These are phyloP conservation scores for Francoa sonchifolia DNA, from an alignment of 441 rosid genomes.

Conservation along the genomic window DNA sequence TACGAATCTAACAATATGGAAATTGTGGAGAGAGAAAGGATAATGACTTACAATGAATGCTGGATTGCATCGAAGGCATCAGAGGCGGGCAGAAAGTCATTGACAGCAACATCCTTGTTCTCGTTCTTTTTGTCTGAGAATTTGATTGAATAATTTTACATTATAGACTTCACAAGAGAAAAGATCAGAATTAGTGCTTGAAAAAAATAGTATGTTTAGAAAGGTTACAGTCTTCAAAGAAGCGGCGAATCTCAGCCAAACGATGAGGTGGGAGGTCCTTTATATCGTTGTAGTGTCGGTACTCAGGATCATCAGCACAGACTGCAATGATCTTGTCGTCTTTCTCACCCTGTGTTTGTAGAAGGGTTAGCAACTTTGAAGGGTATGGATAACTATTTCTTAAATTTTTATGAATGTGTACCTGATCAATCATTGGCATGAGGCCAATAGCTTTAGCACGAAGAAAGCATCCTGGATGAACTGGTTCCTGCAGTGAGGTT, in stretches of 20 bases:
- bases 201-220: too few species aligned
- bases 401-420: too few species aligned
- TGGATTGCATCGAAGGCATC: slow-evolving; percentile 68
- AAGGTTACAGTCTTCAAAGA: slow-evolving; percentile 97
- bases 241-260: slow-evolving; percentile 91
- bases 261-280: slow-evolving; percentile 96
- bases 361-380: too few species aligned
- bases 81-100: slow-evolving; percentile 78
- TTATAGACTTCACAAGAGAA: too few species aligned
- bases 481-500: slow-evolving; percentile 89
- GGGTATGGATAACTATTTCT: too few species aligned
- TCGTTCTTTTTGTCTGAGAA: slow-evolving; percentile 96
- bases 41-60: slow-evolving; percentile 73
- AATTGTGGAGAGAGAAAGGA: too few species aligned
- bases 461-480: slow-evolving; percentile 76
- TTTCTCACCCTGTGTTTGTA: slow-evolving; percentile 96
- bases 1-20: too few species aligned
- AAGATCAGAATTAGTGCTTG: too few species aligned
- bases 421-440: slow-evolving; percentile 98
- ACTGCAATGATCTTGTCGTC: slow-evolving; percentile 97
- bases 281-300: slow-evolving; percentile 84
- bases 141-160: too few species aligned
- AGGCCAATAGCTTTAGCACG: slow-evolving; percentile 95
- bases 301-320: slow-evolving; percentile 97
- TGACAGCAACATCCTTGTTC: slow-evolving; percentile 90